Percentiles rank a stretch among this genome's conserved stretches.
Conservation (phyloP, 164 flowering plant genomes). For the Vitis rupestris region DNA sequence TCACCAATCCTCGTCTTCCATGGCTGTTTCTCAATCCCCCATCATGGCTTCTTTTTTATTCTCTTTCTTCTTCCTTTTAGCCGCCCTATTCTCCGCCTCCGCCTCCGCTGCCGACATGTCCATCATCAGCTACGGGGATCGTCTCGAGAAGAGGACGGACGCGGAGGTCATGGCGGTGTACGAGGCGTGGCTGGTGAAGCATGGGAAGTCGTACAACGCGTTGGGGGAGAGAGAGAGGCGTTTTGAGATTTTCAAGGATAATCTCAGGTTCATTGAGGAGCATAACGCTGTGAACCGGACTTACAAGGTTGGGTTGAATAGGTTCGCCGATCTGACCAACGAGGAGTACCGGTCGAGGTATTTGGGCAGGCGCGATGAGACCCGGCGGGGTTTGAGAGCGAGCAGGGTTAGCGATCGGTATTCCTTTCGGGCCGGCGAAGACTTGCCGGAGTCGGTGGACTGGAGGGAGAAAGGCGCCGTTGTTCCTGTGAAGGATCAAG, state of each 20-base stretch:
- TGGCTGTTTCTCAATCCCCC: background rate
- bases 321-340: slow-evolving; percentile 43
- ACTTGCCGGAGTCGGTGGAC: slow-evolving; percentile 37
- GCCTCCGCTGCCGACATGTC: slow-evolving; percentile 25
- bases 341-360: slow-evolving; percentile 34
- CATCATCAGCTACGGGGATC: slow-evolving; percentile 22
- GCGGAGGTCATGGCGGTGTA: slow-evolving; percentile 19
- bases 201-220: slow-evolving; percentile 39
- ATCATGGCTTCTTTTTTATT: background rate
- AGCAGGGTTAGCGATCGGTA: slow-evolving; percentile 24
- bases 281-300: slow-evolving; percentile 31
- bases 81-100: background rate
- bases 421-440: slow-evolving; percentile 25
- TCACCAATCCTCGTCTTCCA: background rate
- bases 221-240: slow-evolving; percentile 43
- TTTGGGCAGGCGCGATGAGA: slow-evolving; percentile 28
- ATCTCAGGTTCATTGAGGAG: slow-evolving; percentile 36
- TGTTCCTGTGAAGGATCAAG: slow-evolving; percentile 44
- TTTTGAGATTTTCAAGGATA: slow-evolving; percentile 48
- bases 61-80: background rate
- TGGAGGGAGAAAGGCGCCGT: slow-evolving; percentile 49
- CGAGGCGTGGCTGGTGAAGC: slow-evolving; percentile 40
- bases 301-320: slow-evolving; percentile 35
- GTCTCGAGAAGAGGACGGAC: slow-evolving; percentile 12
- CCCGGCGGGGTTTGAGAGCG: slow-evolving; percentile 2